Evolutionary conservation across 495 filamentous ascomycete genomes (phyloP).

Genomic region (Durotheca rogersii): DNA sequence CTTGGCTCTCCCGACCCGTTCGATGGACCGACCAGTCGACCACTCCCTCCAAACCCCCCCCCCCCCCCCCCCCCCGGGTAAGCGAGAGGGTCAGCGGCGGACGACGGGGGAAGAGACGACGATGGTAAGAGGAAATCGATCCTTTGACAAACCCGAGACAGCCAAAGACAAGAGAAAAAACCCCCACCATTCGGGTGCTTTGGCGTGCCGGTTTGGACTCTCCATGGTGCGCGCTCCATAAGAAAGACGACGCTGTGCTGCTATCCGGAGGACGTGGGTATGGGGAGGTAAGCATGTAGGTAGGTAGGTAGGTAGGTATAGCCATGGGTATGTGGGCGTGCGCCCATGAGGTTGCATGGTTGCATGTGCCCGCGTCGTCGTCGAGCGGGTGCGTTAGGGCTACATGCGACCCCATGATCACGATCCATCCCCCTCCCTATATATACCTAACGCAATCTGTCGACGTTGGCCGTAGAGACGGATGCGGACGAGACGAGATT

Average conservation of each 20-base stretch:
- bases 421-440: no score
- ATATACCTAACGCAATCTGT: no score
- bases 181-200: conserved; percentile 8
- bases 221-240: conserved; percentile 1
- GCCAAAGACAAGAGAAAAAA: background rate
- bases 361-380: no score
- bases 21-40: conserved; percentile 19
- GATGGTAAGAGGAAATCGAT: background rate
- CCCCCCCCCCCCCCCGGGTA: no score
- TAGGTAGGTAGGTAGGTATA: background rate
- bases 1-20: conserved; percentile 33
- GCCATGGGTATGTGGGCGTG: no score
- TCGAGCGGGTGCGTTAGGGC: no score
- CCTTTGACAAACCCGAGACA: conserved; percentile 12
- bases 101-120: conserved; percentile 2
- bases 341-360: no score
- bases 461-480: no score
- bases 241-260: background rate
- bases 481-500: no score
- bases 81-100: conserved; percentile 21
- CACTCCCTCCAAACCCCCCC: no score
- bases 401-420: no score
- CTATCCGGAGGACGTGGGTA: background rate
- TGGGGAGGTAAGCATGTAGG: background rate
- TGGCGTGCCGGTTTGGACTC: background rate